These are phyloP conservation scores for Saitozyma podzolica DNA, from an alignment of 768 basidiomycete species.

Conservation along the genomic window DNA sequence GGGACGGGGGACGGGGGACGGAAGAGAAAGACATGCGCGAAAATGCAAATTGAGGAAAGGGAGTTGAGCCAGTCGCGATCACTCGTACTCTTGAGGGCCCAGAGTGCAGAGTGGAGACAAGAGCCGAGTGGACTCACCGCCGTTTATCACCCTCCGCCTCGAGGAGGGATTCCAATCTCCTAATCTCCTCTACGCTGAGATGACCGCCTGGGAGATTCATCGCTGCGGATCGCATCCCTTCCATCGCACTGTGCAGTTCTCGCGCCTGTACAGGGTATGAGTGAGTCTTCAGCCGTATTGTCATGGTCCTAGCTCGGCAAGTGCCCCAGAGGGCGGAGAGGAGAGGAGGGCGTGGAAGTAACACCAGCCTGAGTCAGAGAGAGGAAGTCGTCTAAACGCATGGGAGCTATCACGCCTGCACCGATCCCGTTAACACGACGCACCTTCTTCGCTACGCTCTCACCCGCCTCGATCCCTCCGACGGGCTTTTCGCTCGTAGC, in stretches of 20 bases:
- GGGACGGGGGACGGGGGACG: not conserved
- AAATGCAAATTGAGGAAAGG: not conserved
- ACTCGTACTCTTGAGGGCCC: not conserved
- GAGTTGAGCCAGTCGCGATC: not conserved
- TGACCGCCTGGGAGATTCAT: constrained; percentile 37
- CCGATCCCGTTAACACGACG: not conserved
- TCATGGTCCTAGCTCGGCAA: not conserved
- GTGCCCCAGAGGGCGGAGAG: not conserved
- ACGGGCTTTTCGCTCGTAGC: constrained; percentile 5
- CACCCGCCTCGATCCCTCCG: constrained; percentile 14
- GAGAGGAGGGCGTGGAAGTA: not conserved
- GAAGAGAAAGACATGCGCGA: not conserved
- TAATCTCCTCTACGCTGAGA: constrained; percentile 20
- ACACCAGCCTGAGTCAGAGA: not conserved
- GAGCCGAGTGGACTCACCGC: constrained; percentile 22
- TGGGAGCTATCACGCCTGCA: not conserved
- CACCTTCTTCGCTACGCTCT: constrained; percentile 5
- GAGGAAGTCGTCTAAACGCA: not conserved
- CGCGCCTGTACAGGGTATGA: constrained; percentile 24
- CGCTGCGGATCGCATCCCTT: constrained; percentile 31
- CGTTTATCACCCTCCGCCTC: constrained; percentile 33
- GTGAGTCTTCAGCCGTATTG: not conserved
- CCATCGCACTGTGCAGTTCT: constrained; percentile 24
- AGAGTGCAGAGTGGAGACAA: not conserved
- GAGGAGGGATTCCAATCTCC: constrained; percentile 18